These are phyloP conservation scores for Kuraishia piskuri DNA, from an alignment of 805 yeast species.

Conservation along the genomic window DNA sequence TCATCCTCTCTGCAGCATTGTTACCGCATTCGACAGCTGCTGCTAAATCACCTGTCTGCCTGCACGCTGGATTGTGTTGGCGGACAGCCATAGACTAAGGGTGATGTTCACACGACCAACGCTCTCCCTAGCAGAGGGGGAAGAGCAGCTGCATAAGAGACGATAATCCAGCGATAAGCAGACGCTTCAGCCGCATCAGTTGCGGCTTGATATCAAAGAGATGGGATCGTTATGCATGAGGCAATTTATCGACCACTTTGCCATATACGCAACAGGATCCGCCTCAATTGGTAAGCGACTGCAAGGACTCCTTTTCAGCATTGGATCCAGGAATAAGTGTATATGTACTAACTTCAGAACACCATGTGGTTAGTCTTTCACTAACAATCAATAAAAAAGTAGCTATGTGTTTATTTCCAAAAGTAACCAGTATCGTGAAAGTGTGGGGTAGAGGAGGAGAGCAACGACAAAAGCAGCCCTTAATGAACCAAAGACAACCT, in stretches of 20 bases:
- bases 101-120: neutral
- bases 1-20: neutral
- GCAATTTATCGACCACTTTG: neutral
- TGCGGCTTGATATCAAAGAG: neutral
- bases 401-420: neutral
- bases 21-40: neutral
- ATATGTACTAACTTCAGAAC: no score
- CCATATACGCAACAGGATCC: neutral
- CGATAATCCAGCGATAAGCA: neutral
- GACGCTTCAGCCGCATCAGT: neutral
- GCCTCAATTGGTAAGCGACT: neutral
- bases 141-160: neutral
- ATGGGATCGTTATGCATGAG: neutral
- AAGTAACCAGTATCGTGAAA: neutral
- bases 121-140: neutral
- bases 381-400: neutral
- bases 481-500: no score
- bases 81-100: neutral
- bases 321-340: neutral
- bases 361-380: no score
- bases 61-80: neutral
- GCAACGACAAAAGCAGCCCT: neutral
- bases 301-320: neutral
- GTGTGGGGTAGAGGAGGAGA: neutral
- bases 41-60: neutral